phyloP scores from a whole-genome alignment of 495 filamentous ascomycete genomes.

The Penicillium mononematosum region DNA sequence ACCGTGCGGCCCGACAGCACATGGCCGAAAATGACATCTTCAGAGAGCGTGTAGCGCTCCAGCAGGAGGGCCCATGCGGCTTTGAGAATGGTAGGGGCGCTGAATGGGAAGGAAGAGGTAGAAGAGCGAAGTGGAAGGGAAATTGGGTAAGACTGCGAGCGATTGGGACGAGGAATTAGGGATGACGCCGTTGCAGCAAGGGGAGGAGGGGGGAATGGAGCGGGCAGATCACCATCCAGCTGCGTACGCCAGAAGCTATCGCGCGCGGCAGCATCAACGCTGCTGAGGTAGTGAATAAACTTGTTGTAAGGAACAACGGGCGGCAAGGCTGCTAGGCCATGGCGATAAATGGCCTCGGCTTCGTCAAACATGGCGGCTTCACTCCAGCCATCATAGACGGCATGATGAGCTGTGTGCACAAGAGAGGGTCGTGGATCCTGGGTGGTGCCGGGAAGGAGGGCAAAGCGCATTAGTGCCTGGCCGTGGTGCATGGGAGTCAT shows the following conservation, averaged over 20 bases:
- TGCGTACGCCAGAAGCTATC: conserved; percentile 34
- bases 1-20: conserved; percentile 38
- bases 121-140: not conserved
- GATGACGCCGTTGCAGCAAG: not conserved
- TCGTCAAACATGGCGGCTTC: conserved; percentile 47
- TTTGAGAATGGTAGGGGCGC: conserved; percentile 37
- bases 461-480: conserved; percentile 43
- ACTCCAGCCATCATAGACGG: conserved; percentile 24
- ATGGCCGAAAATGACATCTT: conserved; percentile 41
- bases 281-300: conserved; percentile 30
- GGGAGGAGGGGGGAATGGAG: conserved; percentile 3
- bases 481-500: conserved; percentile 41
- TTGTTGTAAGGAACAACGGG: conserved; percentile 2
- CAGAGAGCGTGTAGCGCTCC: conserved; percentile 32
- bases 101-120: not conserved
- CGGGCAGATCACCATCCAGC: conserved; percentile 23
- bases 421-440: conserved; percentile 25
- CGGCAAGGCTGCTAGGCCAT: conserved; percentile 27
- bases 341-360: not conserved
- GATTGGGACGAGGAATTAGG: conserved; percentile 1
- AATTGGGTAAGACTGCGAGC: not conserved
- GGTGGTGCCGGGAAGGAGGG: conserved; percentile 23
- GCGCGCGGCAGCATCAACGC: conserved; percentile 17
- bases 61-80: conserved; percentile 52
- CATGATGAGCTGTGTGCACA: conserved; percentile 28